Percentiles rank a stretch among this genome's conserved stretches.
Evolutionary conservation across 495 filamentous ascomycete species (phyloP).

Genomic region (Clavariopsis aquatica): DNA sequence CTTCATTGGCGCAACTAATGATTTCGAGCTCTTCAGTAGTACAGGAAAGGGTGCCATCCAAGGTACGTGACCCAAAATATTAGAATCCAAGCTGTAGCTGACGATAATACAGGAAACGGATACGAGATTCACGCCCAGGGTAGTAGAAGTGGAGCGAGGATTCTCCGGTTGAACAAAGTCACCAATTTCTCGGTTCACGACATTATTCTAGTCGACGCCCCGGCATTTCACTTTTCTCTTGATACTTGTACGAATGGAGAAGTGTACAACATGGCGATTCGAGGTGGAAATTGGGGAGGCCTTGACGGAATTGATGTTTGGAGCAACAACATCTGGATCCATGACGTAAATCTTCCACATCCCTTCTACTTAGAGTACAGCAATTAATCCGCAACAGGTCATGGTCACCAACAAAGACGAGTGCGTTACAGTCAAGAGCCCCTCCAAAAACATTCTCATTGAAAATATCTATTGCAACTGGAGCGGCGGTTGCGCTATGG

Average conservation of each 20-base stretch:
- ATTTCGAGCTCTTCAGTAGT: slow-evolving; percentile 93
- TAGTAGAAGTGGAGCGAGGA: slow-evolving; percentile 35
- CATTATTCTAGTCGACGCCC: slow-evolving; percentile 43
- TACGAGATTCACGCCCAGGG: slow-evolving; percentile 43
- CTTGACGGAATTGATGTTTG: slow-evolving; percentile 46
- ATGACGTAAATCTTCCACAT: slow-evolving; percentile 33
- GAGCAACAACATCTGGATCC: slow-evolving; percentile 42
- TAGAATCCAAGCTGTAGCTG: neutral
- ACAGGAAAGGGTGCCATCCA: slow-evolving; percentile 28
- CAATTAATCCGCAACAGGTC: neutral
- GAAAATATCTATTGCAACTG: slow-evolving; percentile 44
- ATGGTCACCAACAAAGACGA: slow-evolving; percentile 47
- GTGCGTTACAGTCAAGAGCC: slow-evolving; percentile 40
- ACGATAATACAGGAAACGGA: slow-evolving; percentile 42
- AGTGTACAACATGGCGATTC: slow-evolving; percentile 44
- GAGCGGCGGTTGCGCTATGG: slow-evolving; percentile 40
- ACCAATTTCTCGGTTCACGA: slow-evolving; percentile 43
- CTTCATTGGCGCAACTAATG: slow-evolving; percentile 91
- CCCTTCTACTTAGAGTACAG: neutral
- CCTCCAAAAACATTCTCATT: slow-evolving; percentile 42
- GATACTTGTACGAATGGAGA: slow-evolving; percentile 46
- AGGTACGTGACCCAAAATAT: slow-evolving; percentile 3
- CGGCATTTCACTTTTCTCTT: slow-evolving; percentile 45
- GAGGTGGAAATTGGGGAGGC: slow-evolving; percentile 44
- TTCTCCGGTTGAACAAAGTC: slow-evolving; percentile 43